Evolutionary conservation across 345 rosid species (phyloP), one percentile per base, ranked within the genome.

Genomic region (Brassica carinata): DNA sequence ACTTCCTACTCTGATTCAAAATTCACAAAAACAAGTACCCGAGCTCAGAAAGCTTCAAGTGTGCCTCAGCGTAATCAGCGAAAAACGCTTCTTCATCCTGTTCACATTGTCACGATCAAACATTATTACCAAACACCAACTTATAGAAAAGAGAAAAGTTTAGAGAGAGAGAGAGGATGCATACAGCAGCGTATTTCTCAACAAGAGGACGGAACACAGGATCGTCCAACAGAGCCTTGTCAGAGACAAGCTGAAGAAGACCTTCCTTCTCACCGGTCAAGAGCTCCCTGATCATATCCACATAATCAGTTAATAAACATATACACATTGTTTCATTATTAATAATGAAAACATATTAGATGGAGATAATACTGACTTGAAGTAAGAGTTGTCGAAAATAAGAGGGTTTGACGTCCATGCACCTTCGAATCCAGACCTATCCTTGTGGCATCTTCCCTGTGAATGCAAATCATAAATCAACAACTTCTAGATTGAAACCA

Each of bases 31-130:
- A 23, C 1, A n/a, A 7, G 5, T 89, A 95, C 99, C 99, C 99
- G 5, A 96, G 94, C 89, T 96, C 99, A 0, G 99, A 93, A 73
- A 96, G 97, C 88, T 86, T 93, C 80, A 90, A 29, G 78, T 92
- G 98, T 8, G 98, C 89, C 68, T 89, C 98, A 0, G 95, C 38
- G 36, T 93, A 96, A 77, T 96, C 99, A 3, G 67, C 94, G 58
- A 93, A 96, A 84, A 96, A 96, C 11, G 92, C 95, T 15, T 96
- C 99, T 79, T 96, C 99, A 68, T 92, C 94, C 99, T 95, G 89
- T 48, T 81, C 18, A 5, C 45, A 77, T 61, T 55, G 27, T 71
- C 8, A 6, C 59, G 59, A 61, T 23, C 64, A 45, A 63, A 51
- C 61, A 59, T 82, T 7, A 10, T 17, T 61, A 19, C 18, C 11